Conservation (phyloP, 1,284 basidiomycete genomes). For the Tilletia walkeri region DNA sequence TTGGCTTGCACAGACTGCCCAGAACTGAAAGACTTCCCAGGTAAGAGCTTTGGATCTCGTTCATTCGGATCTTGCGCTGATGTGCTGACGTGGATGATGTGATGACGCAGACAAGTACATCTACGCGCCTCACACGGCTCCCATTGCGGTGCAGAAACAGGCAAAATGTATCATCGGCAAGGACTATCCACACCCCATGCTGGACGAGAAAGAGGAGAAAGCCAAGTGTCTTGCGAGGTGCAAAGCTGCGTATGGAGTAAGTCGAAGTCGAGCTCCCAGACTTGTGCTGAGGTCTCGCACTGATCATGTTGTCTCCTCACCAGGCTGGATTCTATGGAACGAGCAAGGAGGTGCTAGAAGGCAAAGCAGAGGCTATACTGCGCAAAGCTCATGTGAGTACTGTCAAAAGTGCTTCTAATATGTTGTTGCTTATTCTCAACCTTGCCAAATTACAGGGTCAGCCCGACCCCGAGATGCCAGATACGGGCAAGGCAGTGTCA, state of each 20-base stretch:
- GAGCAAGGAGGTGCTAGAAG: slow-evolving; percentile 42
- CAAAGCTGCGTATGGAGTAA: slow-evolving; percentile 34
- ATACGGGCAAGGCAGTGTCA: slow-evolving; percentile 11
- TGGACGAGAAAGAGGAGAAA: slow-evolving; percentile 49
- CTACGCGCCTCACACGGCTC: slow-evolving; percentile 43
- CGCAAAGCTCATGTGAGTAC: slow-evolving; percentile 35
- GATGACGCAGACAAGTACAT: slow-evolving; percentile 39
- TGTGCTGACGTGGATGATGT: too few relatives aligned
- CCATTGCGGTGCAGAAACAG: slow-evolving; percentile 41
- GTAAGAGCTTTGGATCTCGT: not conserved
- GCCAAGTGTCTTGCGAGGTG: slow-evolving; percentile 34
- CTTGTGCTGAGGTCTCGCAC: not conserved
- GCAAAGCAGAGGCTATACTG: slow-evolving; percentile 39
- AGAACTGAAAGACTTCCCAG: slow-evolving; percentile 38
- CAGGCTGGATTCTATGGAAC: slow-evolving; percentile 32
- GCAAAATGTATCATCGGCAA: slow-evolving; percentile 45
- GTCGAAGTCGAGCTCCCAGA: not conserved
- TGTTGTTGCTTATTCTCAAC: not conserved
- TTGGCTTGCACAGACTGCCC: slow-evolving; percentile 53
- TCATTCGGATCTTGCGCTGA: not conserved
- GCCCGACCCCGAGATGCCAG: slow-evolving; percentile 5
- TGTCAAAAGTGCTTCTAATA: not conserved
- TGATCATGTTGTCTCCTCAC: not conserved
- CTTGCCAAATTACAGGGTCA: not conserved
- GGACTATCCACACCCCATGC: slow-evolving; percentile 45